Evolutionary conservation across 2,329 filamentous ascomycete species (phyloP).

Genomic region (Dendrostoma leiphaemia): DNA sequence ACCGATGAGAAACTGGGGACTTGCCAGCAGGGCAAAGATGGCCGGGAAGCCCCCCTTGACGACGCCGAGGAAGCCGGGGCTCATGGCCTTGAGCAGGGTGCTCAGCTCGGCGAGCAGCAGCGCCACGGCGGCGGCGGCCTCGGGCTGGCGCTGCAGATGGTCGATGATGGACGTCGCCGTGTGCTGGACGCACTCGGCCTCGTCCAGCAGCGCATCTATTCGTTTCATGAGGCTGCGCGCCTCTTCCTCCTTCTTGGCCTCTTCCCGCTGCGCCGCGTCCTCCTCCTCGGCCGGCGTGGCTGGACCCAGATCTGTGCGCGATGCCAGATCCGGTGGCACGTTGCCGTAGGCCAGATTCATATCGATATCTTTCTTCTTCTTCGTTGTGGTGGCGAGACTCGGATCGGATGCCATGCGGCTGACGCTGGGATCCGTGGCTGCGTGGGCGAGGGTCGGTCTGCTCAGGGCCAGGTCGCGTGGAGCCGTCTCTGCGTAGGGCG

Average conservation of each 20-base stretch:
- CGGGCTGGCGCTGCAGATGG: constrained; percentile 68
- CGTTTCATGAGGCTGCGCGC: constrained; percentile 60
- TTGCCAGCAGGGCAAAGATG: constrained; percentile 81
- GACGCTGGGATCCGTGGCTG: constrained; percentile 25
- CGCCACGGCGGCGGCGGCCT: constrained; percentile 90
- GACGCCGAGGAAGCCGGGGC: constrained; percentile 71
- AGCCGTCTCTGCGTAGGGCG: constrained; percentile 37
- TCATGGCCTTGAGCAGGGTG: constrained; percentile 77
- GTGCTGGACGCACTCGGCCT: constrained; percentile 86
- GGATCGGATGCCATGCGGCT: constrained; percentile 34
- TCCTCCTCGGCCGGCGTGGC: constrained; percentile 25
- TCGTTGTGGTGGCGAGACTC: constrained; percentile 26
- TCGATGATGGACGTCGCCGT: constrained; percentile 79
- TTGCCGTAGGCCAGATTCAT: constrained; percentile 92
- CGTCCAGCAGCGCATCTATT: constrained; percentile 76
- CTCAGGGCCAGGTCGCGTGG: constrained; percentile 40
- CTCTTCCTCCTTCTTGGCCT: constrained; percentile 52
- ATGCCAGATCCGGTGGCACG: constrained; percentile 65
- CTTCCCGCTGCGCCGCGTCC: constrained; percentile 44
- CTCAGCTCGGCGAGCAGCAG: constrained; percentile 90
- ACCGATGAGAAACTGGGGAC: constrained; percentile 92
- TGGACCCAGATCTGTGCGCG: constrained; percentile 44
- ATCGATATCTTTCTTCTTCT: constrained; percentile 61
- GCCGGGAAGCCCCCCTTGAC: constrained; percentile 82
- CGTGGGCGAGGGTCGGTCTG: constrained; percentile 34